Percentiles rank a stretch among this genome's conserved stretches.
These are phyloP conservation scores for Acer saccharum DNA, from an alignment of 345 rosid genomes.

Conservation along the genomic window DNA sequence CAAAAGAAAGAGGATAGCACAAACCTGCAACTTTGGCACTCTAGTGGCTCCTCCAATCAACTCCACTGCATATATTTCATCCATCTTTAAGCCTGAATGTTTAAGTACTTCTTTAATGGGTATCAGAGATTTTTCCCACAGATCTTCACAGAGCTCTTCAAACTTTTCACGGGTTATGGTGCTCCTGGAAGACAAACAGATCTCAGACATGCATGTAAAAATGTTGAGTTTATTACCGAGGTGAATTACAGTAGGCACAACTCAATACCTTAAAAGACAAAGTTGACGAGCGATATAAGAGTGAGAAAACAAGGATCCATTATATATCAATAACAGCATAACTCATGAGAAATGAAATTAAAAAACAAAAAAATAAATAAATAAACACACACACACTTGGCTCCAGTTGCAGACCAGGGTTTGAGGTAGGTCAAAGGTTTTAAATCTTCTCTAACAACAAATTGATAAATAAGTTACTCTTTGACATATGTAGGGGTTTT, in stretches of 20 bases:
- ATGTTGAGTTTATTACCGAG: slow-evolving; percentile 5
- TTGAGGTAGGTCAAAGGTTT: background rate
- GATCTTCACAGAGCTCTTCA: slow-evolving; percentile 92
- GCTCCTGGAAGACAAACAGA: slow-evolving; percentile 67
- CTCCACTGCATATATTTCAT: slow-evolving; percentile 87
- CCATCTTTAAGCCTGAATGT: slow-evolving; percentile 72
- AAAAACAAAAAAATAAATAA: background rate
- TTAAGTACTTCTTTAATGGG: slow-evolving; percentile 81
- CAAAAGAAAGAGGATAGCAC: slow-evolving; percentile 23
- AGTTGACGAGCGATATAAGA: background rate
- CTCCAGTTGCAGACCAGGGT: background rate
- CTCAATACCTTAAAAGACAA: background rate
- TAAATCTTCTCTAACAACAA: background rate
- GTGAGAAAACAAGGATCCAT: background rate
- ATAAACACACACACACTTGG: background rate
- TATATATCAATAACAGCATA: background rate
- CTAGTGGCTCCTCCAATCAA: slow-evolving; percentile 97
- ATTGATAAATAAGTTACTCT: background rate
- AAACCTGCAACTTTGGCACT: slow-evolving; percentile 99
- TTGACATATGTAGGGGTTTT: background rate
- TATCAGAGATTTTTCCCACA: slow-evolving; percentile 86
- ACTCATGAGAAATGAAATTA: background rate
- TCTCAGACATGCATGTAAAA: slow-evolving; percentile 7
- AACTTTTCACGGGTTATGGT: slow-evolving; percentile 89
- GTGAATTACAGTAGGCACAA: background rate